Base-by-base conservation (phyloP, 2,329 filamentous ascomycete genomes). In the Raffaelea ambrosiae region DNA sequence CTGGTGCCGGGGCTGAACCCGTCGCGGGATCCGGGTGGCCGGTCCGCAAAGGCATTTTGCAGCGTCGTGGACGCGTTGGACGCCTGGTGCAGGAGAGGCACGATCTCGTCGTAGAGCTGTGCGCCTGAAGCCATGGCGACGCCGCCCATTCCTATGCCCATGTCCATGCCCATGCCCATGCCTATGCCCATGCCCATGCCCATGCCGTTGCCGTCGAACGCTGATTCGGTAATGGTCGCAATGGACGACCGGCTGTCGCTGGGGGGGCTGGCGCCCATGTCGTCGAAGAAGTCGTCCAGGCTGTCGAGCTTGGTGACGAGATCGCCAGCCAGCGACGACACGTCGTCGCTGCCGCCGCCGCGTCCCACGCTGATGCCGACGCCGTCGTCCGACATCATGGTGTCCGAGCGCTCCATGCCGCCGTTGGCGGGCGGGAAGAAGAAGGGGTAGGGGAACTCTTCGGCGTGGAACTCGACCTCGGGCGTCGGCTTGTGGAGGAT, bases 381-480 rank as follows among this genome's bases (percentile, higher is more conserved):
- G 2, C 73, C 40, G 4, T 93, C 88, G 57, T 96, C 88, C 0
- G 90, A 95, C 62, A 94, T 80, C 86, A 96, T 95, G 1, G 90
- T 96, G 47, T 88, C 88, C 2, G 88, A 87, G 46, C 89, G 80
- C 54, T 90, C 84, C 47, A 51, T 49, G 31, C 31, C 35, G 35
- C 14, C 35, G 14, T 13, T 29, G 26, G 13, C 26, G 0, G 69
- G 66, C 26, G 0, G 69, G 66, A 82, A 79, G 67, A 90, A 90
- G 62, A 90, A 89, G 10, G 85, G 84, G 57, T 86, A 87, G 11
- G 83, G 82, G 58, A 87, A 90, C 51, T 97, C 90, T 52, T 98
- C 94, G 3, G 82, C 77, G 56, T 94, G 86, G 66, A 98, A 97
- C 59, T 95, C 90, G 23, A 98, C 83, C 41, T 95, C 90, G 1